Evolutionary conservation across 352 stramenopile genomes (phyloP).

Genomic region (Pythium periplocum): DNA sequence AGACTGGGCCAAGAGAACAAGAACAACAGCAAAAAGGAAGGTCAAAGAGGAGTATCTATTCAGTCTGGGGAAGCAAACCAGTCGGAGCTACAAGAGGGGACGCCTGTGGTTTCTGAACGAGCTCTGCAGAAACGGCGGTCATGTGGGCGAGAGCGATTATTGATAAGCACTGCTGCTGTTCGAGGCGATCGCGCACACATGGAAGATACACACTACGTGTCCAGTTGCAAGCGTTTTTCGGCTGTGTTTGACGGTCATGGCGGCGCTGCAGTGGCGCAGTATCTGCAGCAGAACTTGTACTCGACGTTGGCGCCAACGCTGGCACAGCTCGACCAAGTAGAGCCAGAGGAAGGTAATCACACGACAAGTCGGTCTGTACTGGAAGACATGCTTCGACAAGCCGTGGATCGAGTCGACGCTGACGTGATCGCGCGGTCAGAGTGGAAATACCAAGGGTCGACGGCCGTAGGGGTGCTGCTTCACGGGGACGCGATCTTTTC

Average conservation of each 20-base stretch:
- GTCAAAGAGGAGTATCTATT: too few species aligned
- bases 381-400: constrained; percentile 29
- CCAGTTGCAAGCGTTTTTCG: constrained; percentile 71
- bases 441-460: constrained; percentile 80
- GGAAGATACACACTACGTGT: constrained; percentile 83
- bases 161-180: constrained; percentile 68
- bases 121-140: constrained; percentile 14
- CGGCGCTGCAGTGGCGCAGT: constrained; percentile 57
- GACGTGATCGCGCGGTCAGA: constrained; percentile 61
- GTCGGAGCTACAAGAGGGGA: not conserved
- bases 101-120: not conserved
- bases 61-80: too few species aligned
- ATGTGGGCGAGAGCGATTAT: constrained; percentile 18
- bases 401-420: constrained; percentile 47
- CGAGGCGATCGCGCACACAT: constrained; percentile 71
- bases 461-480: constrained; percentile 62
- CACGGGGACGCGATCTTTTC: constrained; percentile 76
- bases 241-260: constrained; percentile 85
- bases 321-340: constrained; percentile 32
- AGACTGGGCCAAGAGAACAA: not conserved
- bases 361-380: constrained; percentile 29
- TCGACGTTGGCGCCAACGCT: constrained; percentile 44
- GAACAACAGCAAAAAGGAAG: not conserved
- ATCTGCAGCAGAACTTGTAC: constrained; percentile 60
- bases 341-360: constrained; percentile 6